These are phyloP conservation scores for Apophysomyces sp. DNA, from an alignment of 371 early-diverging fungal genomes.

Conservation along the genomic window DNA sequence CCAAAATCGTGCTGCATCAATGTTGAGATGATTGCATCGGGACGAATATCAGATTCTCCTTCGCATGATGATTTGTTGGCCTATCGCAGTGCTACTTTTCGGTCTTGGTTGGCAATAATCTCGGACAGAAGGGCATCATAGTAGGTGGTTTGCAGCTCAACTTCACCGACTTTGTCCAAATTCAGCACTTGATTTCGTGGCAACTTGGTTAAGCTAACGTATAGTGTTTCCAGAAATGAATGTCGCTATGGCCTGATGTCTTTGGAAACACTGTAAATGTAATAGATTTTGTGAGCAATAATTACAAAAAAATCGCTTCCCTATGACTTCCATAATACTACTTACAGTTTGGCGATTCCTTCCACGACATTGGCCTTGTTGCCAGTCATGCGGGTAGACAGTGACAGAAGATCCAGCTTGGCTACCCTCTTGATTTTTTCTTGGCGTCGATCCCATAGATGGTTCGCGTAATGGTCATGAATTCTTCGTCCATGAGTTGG, in stretches of 20 bases:
- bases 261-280: too few species aligned
- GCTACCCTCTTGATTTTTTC: not conserved
- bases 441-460: not conserved
- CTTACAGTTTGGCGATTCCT: constrained; percentile 4
- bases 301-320: too few species aligned
- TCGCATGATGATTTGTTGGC: not conserved
- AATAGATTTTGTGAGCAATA: too few species aligned
- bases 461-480: constrained; percentile 6
- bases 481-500: constrained; percentile 3
- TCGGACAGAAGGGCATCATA: constrained; percentile 6
- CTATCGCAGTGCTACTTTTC: constrained; percentile 3
- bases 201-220: constrained; percentile 6
- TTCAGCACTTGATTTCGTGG: constrained; percentile 5
- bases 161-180: constrained; percentile 9
- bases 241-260: too few species aligned
- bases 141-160: constrained; percentile 6
- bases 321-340: too few species aligned
- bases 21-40: constrained; percentile 10
- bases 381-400: not conserved
- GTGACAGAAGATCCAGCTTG: constrained; percentile 4
- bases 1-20: too few species aligned
- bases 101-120: constrained; percentile 7
- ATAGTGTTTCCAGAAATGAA: too few species aligned
- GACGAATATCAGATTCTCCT: constrained; percentile 3
- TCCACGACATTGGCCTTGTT: constrained; percentile 1